Base-by-base conservation (phyloP, 345 rosid species). In the Pistacia atlantica region DNA sequence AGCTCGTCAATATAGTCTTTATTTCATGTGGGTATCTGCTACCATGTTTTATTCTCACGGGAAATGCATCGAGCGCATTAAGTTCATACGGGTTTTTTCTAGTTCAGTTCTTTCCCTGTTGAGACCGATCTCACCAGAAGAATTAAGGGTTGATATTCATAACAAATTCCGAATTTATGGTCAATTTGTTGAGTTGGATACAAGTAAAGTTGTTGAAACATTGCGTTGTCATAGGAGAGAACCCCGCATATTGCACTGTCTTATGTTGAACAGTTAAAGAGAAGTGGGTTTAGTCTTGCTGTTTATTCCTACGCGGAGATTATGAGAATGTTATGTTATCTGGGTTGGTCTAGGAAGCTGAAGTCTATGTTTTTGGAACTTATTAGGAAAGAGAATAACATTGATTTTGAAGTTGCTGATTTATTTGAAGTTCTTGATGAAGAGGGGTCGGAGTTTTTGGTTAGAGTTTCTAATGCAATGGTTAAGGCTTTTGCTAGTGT, bases 401-500 rank as follows among this genome's bases (percentile, higher is more conserved):
- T 73, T 46, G 80, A 78, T 74, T 83, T 91, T 69, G 75, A 68
- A 45, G 77, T 87, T 42, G 61, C 69, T 70, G 87, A 83, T 67
- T 83, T 91, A 80, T 83, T 89, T 64, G 86, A 69, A 71, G 77
- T 74, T 60, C 42, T 89, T 67, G 78, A 67, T 9, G 84, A 70
- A 20, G 79, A 82, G 38, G 76, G 77, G 10, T 74, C 76, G 0
- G 46, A 80, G 13, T 35, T 84, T 42, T 72, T 86, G 73, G 45
- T 55, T 60, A 75, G 68, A 51, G 80, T 85, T 57, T 84, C 84
- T 4, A 73, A 86, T 85, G 88, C 84, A 1, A 67, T 88, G 83
- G 82, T 92, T 66, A 90, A 90, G 90, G 81, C 82, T 48, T 90
- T 85, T 82, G 88, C 45, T 60, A 60, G 76, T 78, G 69, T 73